A percentile compares a stretch with the other conserved stretches of the same genome.
These are phyloP conservation scores for Apiospora pterosperma DNA, from an alignment of 2,329 filamentous ascomycete species.

Conservation along the genomic window DNA sequence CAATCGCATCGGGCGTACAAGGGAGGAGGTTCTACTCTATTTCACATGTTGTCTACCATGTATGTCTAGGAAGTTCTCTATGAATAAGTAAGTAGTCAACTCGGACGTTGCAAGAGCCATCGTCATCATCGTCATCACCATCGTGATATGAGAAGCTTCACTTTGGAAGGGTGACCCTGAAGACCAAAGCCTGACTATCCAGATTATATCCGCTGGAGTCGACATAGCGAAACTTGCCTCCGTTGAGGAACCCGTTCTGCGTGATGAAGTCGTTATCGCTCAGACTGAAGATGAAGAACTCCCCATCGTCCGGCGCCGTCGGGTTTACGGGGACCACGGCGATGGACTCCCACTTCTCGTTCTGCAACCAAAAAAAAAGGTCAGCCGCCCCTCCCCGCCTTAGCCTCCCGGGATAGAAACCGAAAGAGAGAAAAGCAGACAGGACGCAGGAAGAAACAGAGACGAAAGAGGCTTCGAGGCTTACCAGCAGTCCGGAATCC, in stretches of 20 bases:
- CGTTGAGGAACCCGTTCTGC: constrained; percentile 60
- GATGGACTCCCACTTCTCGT: constrained; percentile 76
- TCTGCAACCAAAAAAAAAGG: too few species aligned
- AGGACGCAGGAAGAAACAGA: neutral
- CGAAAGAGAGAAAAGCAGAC: neutral
- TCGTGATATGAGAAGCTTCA: neutral
- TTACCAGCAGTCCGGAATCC: constrained; percentile 48
- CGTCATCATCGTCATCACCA: too few species aligned
- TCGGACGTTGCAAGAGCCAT: neutral
- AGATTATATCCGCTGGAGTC: constrained; percentile 56
- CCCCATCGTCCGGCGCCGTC: constrained; percentile 42
- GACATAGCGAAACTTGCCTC: constrained; percentile 50
- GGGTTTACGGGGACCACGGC: constrained; percentile 58
- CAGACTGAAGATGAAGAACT: constrained; percentile 62
- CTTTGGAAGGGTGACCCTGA: constrained; percentile 46
- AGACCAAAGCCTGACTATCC: constrained; percentile 62
- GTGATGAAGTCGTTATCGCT: constrained; percentile 77
- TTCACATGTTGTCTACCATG: neutral
- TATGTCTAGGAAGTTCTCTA: neutral
- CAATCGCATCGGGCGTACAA: neutral
- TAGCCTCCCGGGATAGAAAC: too few species aligned
- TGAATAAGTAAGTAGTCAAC: neutral
- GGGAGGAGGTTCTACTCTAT: too few species aligned
- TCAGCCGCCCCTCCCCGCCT: too few species aligned
- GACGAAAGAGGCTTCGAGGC: neutral